These are phyloP conservation scores for Acrodontium crateriforme DNA, from an alignment of 2,329 filamentous ascomycete genomes.

Conservation along the genomic window DNA sequence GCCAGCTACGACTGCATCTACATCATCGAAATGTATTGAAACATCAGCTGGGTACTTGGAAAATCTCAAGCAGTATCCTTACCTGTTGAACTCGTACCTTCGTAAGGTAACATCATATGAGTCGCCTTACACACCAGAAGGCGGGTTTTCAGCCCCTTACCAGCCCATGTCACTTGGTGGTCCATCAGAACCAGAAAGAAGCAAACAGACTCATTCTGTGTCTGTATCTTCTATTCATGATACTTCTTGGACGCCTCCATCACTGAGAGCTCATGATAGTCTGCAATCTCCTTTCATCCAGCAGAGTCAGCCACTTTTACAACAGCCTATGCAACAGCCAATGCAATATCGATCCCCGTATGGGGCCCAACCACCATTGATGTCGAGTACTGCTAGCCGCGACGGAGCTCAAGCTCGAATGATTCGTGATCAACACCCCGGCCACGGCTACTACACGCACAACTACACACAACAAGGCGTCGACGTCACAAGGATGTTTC, in stretches of 20 bases:
- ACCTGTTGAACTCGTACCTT: conserved; percentile 31
- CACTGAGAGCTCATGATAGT: too few species aligned
- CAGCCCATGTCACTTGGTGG: conserved; percentile 17
- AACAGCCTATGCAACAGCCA: conserved; percentile 5
- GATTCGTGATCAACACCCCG: conserved; percentile 16
- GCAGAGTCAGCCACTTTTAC: conserved; percentile 8
- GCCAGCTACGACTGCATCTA: conserved; percentile 20
- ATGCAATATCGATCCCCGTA: conserved; percentile 18
- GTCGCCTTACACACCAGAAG: conserved; percentile 31
- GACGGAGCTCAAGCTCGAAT: conserved; percentile 21
- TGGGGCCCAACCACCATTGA: too few species aligned
- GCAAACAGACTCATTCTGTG: conserved; percentile 14
- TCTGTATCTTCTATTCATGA: conserved; percentile 12
- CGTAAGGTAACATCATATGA: conserved; percentile 32
- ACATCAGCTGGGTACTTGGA: conserved; percentile 25
- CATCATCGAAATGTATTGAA: conserved; percentile 14
- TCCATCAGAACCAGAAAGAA: conserved; percentile 4
- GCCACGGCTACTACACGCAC: conserved; percentile 3
- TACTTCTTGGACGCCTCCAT: conserved; percentile 24
- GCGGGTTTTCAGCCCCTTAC: conserved; percentile 28
- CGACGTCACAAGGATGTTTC: conserved; percentile 13
- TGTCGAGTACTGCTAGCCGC: conserved; percentile 19
- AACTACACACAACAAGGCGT: conserved; percentile 2
- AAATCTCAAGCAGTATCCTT: conserved; percentile 32
- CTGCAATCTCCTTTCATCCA: conserved; percentile 3